Evolutionary conservation across 768 basidiomycete genomes (phyloP).

Genomic region (Rhodotorula kratochvilovae): DNA sequence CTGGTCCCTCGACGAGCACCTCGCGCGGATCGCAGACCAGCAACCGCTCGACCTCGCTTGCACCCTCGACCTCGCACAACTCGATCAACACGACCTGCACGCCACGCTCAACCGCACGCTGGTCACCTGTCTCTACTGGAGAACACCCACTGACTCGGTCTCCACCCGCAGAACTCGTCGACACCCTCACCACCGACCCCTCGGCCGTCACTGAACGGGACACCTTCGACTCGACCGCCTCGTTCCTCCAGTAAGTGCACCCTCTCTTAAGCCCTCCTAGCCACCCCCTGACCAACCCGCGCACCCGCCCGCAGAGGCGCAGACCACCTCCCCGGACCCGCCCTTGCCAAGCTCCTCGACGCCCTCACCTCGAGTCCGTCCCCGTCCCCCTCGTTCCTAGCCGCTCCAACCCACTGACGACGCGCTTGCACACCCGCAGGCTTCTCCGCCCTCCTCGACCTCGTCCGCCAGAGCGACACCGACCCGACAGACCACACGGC

Average conservation of each 20-base stretch:
- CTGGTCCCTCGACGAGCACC: conserved; percentile 45
- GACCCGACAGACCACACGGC: conserved; percentile 57
- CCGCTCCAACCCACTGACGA: not conserved
- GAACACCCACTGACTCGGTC: not conserved
- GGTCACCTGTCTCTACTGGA: not conserved
- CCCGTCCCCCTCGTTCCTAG: not conserved
- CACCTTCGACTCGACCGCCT: conserved; percentile 76
- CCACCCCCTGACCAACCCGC: conserved; percentile 55
- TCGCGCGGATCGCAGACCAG: conserved; percentile 31
- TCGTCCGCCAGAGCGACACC: conserved; percentile 64
- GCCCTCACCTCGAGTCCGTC: conserved; percentile 63
- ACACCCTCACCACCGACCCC: conserved; percentile 68
- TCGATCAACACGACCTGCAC: conserved; percentile 20
- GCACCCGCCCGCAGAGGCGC: conserved; percentile 53
- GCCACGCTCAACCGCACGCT: not conserved
- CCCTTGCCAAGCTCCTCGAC: conserved; percentile 83
- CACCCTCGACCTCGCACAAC: not conserved
- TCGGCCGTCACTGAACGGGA: conserved; percentile 64
- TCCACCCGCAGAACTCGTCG: conserved; percentile 63
- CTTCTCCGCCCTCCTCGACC: conserved; percentile 67
- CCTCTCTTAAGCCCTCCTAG: not conserved
- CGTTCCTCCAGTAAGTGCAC: conserved; percentile 61
- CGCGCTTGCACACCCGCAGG: conserved; percentile 40
- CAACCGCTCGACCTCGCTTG: not conserved
- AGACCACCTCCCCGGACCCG: conserved; percentile 16